phyloP scores from a whole-genome alignment of 345 rosid genomes.

The Eucalyptus sideroxylon region DNA sequence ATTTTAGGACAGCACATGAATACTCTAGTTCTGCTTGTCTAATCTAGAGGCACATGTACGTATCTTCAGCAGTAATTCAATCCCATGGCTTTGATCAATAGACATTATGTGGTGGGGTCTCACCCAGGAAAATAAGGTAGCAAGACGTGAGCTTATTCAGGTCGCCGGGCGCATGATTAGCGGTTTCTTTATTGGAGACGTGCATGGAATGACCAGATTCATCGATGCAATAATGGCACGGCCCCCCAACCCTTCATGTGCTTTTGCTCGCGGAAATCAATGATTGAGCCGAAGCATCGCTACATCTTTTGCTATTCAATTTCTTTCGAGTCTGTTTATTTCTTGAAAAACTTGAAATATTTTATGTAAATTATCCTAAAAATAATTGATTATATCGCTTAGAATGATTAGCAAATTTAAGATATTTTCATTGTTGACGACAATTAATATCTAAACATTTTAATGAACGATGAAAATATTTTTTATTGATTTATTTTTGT shows the following conservation, averaged over 20 bases:
- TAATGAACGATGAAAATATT: background rate
- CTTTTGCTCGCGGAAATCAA: background rate
- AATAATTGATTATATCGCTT: background rate
- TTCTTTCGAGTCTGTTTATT: background rate
- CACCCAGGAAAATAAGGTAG: background rate
- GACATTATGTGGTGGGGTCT: background rate
- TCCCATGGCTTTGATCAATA: background rate
- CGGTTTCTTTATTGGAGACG: background rate
- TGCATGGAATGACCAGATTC: background rate
- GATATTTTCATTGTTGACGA: rapidly evolving
- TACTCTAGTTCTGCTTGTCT: background rate
- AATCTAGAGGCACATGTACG: background rate
- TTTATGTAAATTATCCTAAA: background rate
- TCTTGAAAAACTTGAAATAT: background rate
- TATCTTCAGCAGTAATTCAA: background rate
- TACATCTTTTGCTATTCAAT: background rate
- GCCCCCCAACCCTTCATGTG: background rate
- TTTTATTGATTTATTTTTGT: background rate
- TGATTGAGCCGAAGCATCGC: background rate
- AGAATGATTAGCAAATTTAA: background rate
- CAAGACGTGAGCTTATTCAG: background rate
- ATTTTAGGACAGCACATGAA: background rate
- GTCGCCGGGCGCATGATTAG: background rate
- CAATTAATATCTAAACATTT: background rate
- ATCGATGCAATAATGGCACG: background rate